phyloP scores from a whole-genome alignment of 2,329 filamentous ascomycete genomes.

The Xylariomycetidae sp. region DNA sequence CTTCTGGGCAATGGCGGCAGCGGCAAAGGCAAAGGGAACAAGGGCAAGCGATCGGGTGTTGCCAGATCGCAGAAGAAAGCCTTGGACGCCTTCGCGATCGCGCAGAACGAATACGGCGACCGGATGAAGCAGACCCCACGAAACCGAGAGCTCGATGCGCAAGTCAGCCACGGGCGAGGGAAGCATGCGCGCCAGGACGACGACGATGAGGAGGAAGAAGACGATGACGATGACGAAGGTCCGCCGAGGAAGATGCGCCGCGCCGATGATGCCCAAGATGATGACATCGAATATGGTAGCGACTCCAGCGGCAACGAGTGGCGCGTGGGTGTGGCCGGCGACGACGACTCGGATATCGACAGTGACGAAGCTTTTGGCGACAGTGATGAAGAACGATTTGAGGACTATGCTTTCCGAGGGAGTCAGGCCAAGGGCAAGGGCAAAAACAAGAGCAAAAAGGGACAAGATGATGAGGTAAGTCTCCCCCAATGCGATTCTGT shows the following conservation, averaged over 20 bases:
- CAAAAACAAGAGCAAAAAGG: slow-evolving; percentile 37
- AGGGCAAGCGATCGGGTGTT: slow-evolving; percentile 10
- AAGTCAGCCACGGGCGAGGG: slow-evolving; percentile 21
- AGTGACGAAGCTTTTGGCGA: slow-evolving; percentile 79
- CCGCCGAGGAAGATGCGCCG: slow-evolving; percentile 35
- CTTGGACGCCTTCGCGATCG: slow-evolving; percentile 53
- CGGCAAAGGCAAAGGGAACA: slow-evolving; percentile 24
- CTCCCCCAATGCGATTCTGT: slow-evolving; percentile 21
- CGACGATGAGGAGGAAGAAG: slow-evolving; percentile 51
- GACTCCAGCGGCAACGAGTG: slow-evolving; percentile 85
- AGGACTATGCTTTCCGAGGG: slow-evolving; percentile 59
- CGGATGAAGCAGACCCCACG: slow-evolving; percentile 43
- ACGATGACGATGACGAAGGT: slow-evolving; percentile 60
- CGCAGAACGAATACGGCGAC: slow-evolving; percentile 45
- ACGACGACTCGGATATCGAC: slow-evolving; percentile 59
- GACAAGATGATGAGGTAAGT: slow-evolving; percentile 37
- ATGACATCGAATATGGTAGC: slow-evolving; percentile 64
- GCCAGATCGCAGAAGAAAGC: slow-evolving; percentile 46
- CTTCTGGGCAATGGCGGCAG: slow-evolving; percentile 29
- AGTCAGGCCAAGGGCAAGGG: slow-evolving; percentile 34
- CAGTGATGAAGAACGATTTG: slow-evolving; percentile 80
- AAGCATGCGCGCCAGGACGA: slow-evolving; percentile 40
- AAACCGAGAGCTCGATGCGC: slow-evolving; percentile 45
- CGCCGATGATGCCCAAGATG: slow-evolving; percentile 41
- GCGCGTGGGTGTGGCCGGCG: slow-evolving; percentile 63